phyloP scores from a whole-genome alignment of 2,329 filamentous ascomycete genomes.

The Pyrenophora seminiperda region DNA sequence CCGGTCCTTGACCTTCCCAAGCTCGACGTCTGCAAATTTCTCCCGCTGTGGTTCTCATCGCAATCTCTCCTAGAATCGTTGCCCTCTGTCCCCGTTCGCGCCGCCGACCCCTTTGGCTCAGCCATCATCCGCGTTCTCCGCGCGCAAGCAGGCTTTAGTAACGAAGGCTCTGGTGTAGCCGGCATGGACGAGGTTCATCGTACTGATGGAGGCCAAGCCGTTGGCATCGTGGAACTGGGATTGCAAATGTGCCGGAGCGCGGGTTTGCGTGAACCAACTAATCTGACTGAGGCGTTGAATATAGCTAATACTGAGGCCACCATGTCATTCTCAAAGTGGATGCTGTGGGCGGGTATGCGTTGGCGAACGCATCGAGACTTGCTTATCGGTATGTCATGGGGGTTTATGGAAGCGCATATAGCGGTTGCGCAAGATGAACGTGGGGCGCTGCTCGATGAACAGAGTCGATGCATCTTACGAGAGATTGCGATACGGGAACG shows the following conservation, averaged over 20 bases:
- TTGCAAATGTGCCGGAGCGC: slow-evolving; percentile 33
- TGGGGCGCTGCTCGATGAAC: background rate
- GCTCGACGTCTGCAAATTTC: slow-evolving; percentile 20
- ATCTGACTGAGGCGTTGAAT: slow-evolving; percentile 33
- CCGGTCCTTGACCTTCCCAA: background rate
- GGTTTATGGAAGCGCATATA: slow-evolving; percentile 36
- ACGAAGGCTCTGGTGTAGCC: slow-evolving; percentile 44
- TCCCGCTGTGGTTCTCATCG: slow-evolving; percentile 50
- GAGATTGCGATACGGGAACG: slow-evolving; percentile 19
- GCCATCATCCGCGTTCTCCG: slow-evolving; percentile 49
- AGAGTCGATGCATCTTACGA: background rate
- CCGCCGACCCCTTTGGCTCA: slow-evolving; percentile 40
- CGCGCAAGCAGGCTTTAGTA: slow-evolving; percentile 48
- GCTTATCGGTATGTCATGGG: slow-evolving; percentile 43
- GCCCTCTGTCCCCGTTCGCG: slow-evolving; percentile 45
- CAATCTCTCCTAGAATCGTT: slow-evolving; percentile 47
- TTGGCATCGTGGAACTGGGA: slow-evolving; percentile 45
- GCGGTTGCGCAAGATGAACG: slow-evolving; percentile 4
- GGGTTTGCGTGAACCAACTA: slow-evolving; percentile 19
- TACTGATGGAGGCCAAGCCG: slow-evolving; percentile 22
- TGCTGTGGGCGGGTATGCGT: slow-evolving; percentile 21
- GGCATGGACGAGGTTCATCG: slow-evolving; percentile 50
- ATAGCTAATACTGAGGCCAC: slow-evolving; percentile 35
- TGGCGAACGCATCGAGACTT: slow-evolving; percentile 29
- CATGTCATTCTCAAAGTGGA: slow-evolving; percentile 19